Evolutionary conservation across 352 stramenopile species (phyloP), one percentile per base, ranked within the genome.

Genomic region (Pythium pyrilobum): DNA sequence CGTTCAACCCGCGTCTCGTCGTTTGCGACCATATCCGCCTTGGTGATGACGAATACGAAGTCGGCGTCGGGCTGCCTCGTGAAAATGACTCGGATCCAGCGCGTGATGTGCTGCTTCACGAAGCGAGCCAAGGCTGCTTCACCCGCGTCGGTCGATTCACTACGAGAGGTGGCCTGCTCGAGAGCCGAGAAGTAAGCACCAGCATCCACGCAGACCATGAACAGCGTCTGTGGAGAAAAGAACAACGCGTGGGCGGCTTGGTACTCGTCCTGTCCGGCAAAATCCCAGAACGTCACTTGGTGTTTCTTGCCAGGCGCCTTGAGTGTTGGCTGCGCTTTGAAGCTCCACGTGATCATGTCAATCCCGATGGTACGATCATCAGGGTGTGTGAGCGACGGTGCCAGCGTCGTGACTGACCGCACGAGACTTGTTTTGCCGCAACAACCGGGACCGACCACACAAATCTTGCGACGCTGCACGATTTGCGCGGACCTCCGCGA

Each of bases 341-440:
- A 70, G 18, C 46, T 31, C 45, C 39, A 64, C 4, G 46, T 12
- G 23, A 70, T 58, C 15, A 70, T 38, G 21, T 71, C 59, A 4
- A 67, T 52, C 3, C 63, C 63, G 36, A 71, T 56, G 2, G 63
- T 71, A 1, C 58, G 58, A 25, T 53, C 24, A 25, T 65, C 58
- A 13, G 43, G 37, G 5, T 40, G 24, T 44, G 59, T 48, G 2
- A 64, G 40, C 3, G 28, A 41, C 6, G 52, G 23, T 16, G n/a
- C 27, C 5, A 24, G 24, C 18, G n/a, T 41, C 16, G 24, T 56
- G 12, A 71, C 36, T 24, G 36, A 59, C 34, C 67, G 67, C 44
- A 71, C 56, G 21, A 71, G 40, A 23, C 63, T 71, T 0, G 63
- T 71, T 41, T 67, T 71, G 6, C 63, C 59, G 52, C 58, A 67